Evolutionary conservation across 2,329 filamentous ascomycete species (phyloP).

Genomic region (Lecanoromycetidae sp.): DNA sequence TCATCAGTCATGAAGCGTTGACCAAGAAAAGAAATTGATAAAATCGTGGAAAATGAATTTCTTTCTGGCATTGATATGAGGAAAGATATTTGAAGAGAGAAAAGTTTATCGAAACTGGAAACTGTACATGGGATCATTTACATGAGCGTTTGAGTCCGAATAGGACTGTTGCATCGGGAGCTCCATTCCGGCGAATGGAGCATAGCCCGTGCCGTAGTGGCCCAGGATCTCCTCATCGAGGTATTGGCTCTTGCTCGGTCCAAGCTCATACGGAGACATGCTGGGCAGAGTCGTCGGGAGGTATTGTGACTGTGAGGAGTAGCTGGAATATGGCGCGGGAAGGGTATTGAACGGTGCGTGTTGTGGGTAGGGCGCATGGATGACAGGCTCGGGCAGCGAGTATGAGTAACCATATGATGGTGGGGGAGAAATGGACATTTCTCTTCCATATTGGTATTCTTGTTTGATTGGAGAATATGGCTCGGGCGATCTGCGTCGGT

Average conservation of each 20-base stretch:
- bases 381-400: conserved; percentile 34
- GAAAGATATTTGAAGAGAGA: conserved; percentile 14
- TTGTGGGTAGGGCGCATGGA: conserved; percentile 26
- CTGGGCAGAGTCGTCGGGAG: conserved; percentile 35
- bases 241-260: conserved; percentile 38
- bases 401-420: conserved; percentile 43
- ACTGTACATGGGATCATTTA: conserved; percentile 29
- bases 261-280: conserved; percentile 27
- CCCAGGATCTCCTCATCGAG: conserved; percentile 44
- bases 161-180: conserved; percentile 30
- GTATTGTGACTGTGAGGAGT: conserved; percentile 30
- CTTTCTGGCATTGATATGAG: conserved; percentile 10
- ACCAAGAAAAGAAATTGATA: neutral
- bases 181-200: conserved; percentile 46
- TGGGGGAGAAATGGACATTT: conserved; percentile 48
- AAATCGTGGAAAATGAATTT: neutral
- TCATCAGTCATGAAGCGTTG: conserved; percentile 17
- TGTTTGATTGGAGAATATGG: conserved; percentile 30
- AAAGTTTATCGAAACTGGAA: conserved; percentile 17
- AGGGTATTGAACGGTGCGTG: conserved; percentile 27
- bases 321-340: conserved; percentile 24
- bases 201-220: conserved; percentile 50
- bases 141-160: conserved; percentile 30
- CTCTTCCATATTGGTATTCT: conserved; percentile 45
- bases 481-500: conserved; percentile 20